A percentile compares a stretch with the other conserved stretches of the same genome.
Evolutionary conservation across 495 filamentous ascomycete genomes (phyloP).

Genomic region (Lentithecium fluviatile): DNA sequence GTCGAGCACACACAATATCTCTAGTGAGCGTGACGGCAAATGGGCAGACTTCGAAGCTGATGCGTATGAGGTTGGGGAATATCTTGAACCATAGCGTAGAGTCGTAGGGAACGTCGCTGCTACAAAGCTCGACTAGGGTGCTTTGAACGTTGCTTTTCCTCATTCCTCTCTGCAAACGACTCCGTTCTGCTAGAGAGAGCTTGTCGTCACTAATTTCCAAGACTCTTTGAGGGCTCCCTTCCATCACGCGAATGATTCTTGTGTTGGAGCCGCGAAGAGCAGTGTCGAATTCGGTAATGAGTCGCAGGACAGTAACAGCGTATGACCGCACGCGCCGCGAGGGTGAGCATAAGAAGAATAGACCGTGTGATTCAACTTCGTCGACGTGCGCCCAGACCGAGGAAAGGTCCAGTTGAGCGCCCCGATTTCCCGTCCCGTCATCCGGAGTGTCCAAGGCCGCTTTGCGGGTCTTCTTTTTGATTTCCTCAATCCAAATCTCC

Average conservation of each 20-base stretch:
- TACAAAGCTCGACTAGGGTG: conserved; percentile 88
- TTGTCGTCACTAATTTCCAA: conserved; percentile 92
- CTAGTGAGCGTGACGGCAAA: conserved; percentile 85
- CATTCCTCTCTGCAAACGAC: conserved; percentile 86
- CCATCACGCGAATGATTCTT: conserved; percentile 85
- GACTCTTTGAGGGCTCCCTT: conserved; percentile 82
- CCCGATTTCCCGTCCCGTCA: conserved; percentile 55
- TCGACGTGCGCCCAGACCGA: conserved; percentile 89
- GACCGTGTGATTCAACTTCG: conserved; percentile 91
- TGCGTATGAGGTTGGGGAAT: conserved; percentile 90
- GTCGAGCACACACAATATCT: conserved; percentile 85
- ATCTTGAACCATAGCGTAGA: conserved; percentile 95
- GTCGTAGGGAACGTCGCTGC: conserved; percentile 93
- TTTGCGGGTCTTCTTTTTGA: conserved; percentile 78
- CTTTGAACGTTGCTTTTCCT: conserved; percentile 79
- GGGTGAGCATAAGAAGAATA: conserved; percentile 98
- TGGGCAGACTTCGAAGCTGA: conserved; percentile 86
- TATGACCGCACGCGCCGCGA: conserved; percentile 83
- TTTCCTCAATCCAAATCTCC: conserved; percentile 95
- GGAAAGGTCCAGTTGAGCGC: conserved; percentile 79
- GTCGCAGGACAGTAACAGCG: conserved; percentile 84
- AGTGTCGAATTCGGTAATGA: conserved; percentile 91
- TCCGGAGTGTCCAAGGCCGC: conserved; percentile 63
- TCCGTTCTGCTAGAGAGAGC: conserved; percentile 87
- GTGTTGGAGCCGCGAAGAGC: conserved; percentile 77